Conservation (phyloP, 2,329 filamentous ascomycete species). For the Aspergillus proliferans region DNA sequence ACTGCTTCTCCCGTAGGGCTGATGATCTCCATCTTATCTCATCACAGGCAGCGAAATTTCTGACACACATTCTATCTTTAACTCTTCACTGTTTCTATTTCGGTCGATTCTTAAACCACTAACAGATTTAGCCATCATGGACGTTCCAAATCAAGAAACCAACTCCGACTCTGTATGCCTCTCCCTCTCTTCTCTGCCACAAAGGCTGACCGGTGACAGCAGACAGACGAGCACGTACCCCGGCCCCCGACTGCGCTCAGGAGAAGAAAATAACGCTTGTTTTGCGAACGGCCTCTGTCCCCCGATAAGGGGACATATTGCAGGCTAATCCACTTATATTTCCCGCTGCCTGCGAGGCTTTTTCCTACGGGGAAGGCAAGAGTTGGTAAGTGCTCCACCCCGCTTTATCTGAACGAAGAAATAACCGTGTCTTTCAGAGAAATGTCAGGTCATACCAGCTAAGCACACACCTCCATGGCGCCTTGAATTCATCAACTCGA, state of each 20-base stretch:
- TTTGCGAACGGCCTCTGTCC: neutral
- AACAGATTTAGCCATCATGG: too few relatives aligned
- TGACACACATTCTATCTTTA: too few relatives aligned
- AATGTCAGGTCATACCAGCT: neutral
- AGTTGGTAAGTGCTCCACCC: neutral
- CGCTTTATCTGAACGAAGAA: neutral
- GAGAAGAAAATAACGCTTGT: neutral
- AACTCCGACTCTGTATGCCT: neutral
- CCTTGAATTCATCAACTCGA: neutral
- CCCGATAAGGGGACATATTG: neutral
- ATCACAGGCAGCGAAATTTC: too few relatives aligned
- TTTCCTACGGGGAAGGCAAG: neutral
- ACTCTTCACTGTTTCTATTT: too few relatives aligned
- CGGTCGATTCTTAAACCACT: too few relatives aligned
- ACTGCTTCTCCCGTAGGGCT: too few relatives aligned
- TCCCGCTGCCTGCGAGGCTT: neutral
- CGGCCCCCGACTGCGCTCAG: neutral
- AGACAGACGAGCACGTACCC: neutral
- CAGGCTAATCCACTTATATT: neutral
- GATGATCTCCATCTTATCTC: too few relatives aligned
- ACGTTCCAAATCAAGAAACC: too few relatives aligned
- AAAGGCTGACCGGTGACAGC: neutral
- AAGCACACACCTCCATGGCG: neutral
- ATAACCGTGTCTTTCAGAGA: neutral
- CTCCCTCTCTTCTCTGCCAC: neutral